Base-by-base conservation (phyloP, 352 stramenopile species). In the Phytophthora chlamydospora region DNA sequence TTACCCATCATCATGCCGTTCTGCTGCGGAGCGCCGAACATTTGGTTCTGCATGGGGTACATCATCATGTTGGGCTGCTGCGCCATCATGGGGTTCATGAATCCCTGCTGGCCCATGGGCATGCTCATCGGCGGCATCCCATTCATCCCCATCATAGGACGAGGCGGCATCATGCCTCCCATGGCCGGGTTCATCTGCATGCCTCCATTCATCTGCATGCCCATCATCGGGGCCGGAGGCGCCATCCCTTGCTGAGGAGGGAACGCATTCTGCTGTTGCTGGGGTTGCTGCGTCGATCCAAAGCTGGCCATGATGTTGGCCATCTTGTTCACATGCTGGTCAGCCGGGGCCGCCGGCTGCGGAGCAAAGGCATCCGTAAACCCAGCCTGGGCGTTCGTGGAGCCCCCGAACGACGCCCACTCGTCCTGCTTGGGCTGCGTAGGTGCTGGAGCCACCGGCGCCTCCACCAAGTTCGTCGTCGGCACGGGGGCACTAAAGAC, bases 241-340 rank as follows among this genome's bases (percentile, higher is more conserved):
- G 75, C 64, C 62, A 85, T 85, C 32, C 69, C 69, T 50, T 85
- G 77, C 29, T 80, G 76, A 67, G 46, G 58, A 52, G 59, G 69
- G 48, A 78, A 89, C 41, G 54, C 54, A 27, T 73, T 76, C 45
- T 71, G 62, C 34, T 68, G 67, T 58, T 40, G 63, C 33, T 45
- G 74, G 33, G 49, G 21, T 40, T 58, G 64, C 29, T 68, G 58
- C 10, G 67, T 53, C 1, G 66, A 34, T 10, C 81, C 86, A 41
- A 95, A 95, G 64, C 78, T 95, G 11, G 86, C 84, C 86, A 95
- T 95, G 68, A 95, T 95, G 68, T 85, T 93, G 44, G 84, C 84
- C 76, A 93, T 89, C 41, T 89, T 86, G 69, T 89, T 90, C 41
- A 74, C 63, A 52, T 87, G 80, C 54, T 89, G 79, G 49, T 80